phyloP scores from a whole-genome alignment of 2,329 filamentous ascomycete species.

The Tolypocladium sp. region DNA sequence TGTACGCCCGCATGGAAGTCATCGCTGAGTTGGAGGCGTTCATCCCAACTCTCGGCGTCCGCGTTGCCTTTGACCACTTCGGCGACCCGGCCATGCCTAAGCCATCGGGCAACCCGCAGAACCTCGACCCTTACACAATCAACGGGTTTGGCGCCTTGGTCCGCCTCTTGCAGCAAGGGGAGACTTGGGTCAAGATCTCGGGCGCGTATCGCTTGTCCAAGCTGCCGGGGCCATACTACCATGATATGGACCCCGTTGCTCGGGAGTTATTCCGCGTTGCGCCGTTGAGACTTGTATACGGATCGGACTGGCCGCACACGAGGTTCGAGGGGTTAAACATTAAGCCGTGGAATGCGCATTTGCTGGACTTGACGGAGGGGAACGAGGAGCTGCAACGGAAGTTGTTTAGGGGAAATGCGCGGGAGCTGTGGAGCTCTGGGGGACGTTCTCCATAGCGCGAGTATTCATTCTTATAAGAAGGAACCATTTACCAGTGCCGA shows the following conservation, averaged over 20 bases:
- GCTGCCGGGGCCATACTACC: slow-evolving; percentile 24
- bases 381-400: neutral
- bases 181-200: slow-evolving; percentile 49
- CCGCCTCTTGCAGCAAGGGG: slow-evolving; percentile 33
- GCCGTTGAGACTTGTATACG: slow-evolving; percentile 40
- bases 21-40: neutral
- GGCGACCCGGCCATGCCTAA: neutral
- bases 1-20: neutral
- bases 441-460: neutral
- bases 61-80: slow-evolving; percentile 1
- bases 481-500: too few species aligned
- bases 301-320: slow-evolving; percentile 57
- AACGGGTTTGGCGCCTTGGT: slow-evolving; percentile 11
- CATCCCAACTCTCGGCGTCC: neutral
- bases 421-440: neutral
- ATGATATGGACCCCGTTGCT: slow-evolving; percentile 37
- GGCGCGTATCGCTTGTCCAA: slow-evolving; percentile 46
- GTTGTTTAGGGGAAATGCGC: neutral
- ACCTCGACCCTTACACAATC: slow-evolving; percentile 10
- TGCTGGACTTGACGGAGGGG: neutral
- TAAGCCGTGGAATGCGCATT: slow-evolving; percentile 13
- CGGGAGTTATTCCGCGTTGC: slow-evolving; percentile 36
- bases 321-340: slow-evolving; percentile 49
- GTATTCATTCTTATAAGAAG: too few species aligned
- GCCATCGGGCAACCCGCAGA: neutral